Conservation (phyloP, 257 asterid species). For the Petrea volubilis region DNA sequence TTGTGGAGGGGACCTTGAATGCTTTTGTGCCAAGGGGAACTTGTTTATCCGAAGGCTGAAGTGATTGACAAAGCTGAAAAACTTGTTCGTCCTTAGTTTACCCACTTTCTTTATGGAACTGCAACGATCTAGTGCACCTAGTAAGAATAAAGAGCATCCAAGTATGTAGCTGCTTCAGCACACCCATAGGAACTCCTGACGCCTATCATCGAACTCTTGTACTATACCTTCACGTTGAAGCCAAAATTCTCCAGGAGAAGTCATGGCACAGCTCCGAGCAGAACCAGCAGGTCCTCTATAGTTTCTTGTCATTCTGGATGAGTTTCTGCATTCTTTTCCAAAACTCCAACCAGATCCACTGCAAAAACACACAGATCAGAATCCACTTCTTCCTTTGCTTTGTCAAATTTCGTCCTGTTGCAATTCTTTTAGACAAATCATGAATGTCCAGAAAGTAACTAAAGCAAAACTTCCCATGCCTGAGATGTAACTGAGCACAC, state of each 20-base stretch:
- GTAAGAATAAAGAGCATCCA: slow-evolving; percentile 98
- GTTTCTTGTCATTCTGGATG: slow-evolving; percentile 98
- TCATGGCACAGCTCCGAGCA: slow-evolving; percentile 96
- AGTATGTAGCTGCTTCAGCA: slow-evolving; percentile 91
- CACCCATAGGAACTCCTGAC: slow-evolving; percentile 95
- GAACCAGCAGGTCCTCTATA: slow-evolving; percentile 87
- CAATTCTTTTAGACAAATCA: slow-evolving; percentile 20
- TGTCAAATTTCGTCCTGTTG: slow-evolving; percentile 92
- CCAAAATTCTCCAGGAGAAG: slow-evolving; percentile 82
- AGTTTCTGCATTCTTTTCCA: slow-evolving; percentile 86
- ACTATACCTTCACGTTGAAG: too few relatives aligned
- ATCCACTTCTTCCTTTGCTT: slow-evolving; percentile 99
- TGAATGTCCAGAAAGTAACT: slow-evolving; percentile 26
- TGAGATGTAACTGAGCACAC: slow-evolving; percentile 17
- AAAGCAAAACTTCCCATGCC: slow-evolving; percentile 18
- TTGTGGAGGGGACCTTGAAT: slow-evolving; percentile 43
- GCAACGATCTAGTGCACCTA: slow-evolving; percentile 91
- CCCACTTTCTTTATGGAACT: slow-evolving; percentile 93
- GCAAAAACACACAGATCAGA: slow-evolving; percentile 94
- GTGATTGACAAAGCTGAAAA: slow-evolving; percentile 78
- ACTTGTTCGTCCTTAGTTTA: slow-evolving; percentile 82
- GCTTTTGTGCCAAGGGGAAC: slow-evolving; percentile 49
- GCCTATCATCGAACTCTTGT: too few relatives aligned
- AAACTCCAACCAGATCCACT: slow-evolving; percentile 84
- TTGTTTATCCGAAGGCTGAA: slow-evolving; percentile 71